A percentile compares a stretch with the other conserved stretches of the same genome.
Conservation (phyloP, 768 basidiomycete genomes). For the Amanita inopinata region DNA sequence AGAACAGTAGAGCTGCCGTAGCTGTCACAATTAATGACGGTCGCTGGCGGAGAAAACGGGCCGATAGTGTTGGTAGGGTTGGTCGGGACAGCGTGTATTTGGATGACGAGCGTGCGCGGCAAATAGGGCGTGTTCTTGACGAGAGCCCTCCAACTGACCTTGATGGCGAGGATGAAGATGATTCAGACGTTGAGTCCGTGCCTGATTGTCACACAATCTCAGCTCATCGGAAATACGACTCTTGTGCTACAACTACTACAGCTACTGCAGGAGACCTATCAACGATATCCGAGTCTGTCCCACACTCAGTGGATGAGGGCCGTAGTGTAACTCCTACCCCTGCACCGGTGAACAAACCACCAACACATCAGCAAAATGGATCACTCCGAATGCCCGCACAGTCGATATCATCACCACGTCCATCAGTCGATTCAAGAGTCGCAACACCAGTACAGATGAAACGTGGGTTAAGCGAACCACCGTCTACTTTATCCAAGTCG, state of each 20-base stretch:
- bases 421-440: constrained; percentile 35
- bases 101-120: constrained; percentile 44
- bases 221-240: constrained; percentile 18
- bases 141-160: constrained; percentile 70
- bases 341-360: constrained; percentile 19
- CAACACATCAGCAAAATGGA: constrained; percentile 22
- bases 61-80: constrained; percentile 53
- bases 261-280: constrained; percentile 15
- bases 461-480: constrained; percentile 29
- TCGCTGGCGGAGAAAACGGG: constrained; percentile 39
- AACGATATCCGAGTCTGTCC: constrained; percentile 15
- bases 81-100: constrained; percentile 54
- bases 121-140: constrained; percentile 54
- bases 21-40: constrained; percentile 16
- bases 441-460: constrained; percentile 31
- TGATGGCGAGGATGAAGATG: constrained; percentile 38
- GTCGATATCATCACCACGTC: constrained; percentile 28
- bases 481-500: constrained; percentile 22
- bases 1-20: constrained; percentile 12
- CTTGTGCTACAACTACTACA: constrained; percentile 16
- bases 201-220: constrained; percentile 18
- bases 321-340: constrained; percentile 36
- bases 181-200: constrained; percentile 29
- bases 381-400: constrained; percentile 30
- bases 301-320: constrained; percentile 18